Evolutionary conservation across 306 rosid genomes (phyloP), one percentile per base, ranked within the genome.

Genomic region (Morella rubra): DNA sequence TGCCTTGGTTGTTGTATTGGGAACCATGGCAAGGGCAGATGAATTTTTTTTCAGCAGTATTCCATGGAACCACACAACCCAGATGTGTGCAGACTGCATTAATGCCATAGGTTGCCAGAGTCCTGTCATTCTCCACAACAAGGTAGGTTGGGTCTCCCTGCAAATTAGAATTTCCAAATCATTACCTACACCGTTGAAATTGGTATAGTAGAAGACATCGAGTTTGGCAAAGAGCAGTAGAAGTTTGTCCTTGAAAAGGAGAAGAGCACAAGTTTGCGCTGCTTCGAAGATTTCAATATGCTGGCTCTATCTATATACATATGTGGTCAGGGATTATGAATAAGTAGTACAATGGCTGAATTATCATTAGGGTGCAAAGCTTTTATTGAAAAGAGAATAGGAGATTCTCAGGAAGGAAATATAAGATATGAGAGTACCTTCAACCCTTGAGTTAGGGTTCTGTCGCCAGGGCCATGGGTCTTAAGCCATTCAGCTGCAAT

Each of bases 21-120:
- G 98, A 96, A 73, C 99, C 99, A 84, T 96, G 99, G 91, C 99
- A 96, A 2, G 99, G 99, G 82, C 99, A 96, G 55, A 96, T 79
- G 90, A 92, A 96, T 83, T 96, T 92, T 41, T 92, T 92, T 85
- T 91, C 98, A 1, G 97, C 97, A 12, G 37, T 0, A 83, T 96
- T 96, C 79, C 86, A 96, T 20, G 99, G 99, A 85, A 96, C 99
- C 0, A 96, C 99, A 68, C 99, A 96, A 46, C 99, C 99, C 3
- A 96, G 99, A 78, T 96, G 99, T 44, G 99, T 92, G 97, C 98
- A 96, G 40, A 96, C 99, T 0, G 89, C 99, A n/a, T 96, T 96
- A 73, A 92, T 96, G 16, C 90, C 99, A 49, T 73, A 95, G 6
- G 97, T 95, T 71, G 99, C 98, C 2, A 96, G 90, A 46, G 85